Evolutionary conservation across 257 asterid genomes (phyloP), one percentile per base, ranked within the genome.

Genomic region (Prunella vulgaris): DNA sequence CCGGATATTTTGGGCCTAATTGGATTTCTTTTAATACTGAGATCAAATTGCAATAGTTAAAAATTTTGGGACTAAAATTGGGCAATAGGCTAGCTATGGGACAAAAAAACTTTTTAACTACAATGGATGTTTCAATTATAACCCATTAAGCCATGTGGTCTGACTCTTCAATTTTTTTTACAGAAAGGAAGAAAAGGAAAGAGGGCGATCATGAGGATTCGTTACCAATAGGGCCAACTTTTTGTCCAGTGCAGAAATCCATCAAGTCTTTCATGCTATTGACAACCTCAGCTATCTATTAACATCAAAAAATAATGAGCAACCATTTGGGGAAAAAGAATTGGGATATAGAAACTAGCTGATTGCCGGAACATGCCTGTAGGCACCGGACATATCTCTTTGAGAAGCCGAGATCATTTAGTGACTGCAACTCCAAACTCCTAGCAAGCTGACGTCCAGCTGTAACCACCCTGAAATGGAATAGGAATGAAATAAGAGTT

Each of bases 401-500:
- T 48, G 96, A 87, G 71, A 91, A 94, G 62, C 99, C 99, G 76
- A 94, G 81, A 78, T 94, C 97, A 76, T 94, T 94, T 33, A 94
- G 84, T 0, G 99, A 94, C 74, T 89, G 99, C 78, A 89, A 70
- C 84, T 94, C 99, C 82, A 94, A 78, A 79, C 93, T 86, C 91
- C 84, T 88, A 25, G 97, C 96, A 77, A 94, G 99, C 83, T 94
- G 97, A 42, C 95, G 93, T n/a, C 99, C 96, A 58, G 98, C 96
- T 54, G 97, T 81, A 27, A 87, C 85, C 56, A 89, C 97, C 98
- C 99, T 90, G 81, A 57, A 40, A 10, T 54, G 70, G 33, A 75
- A 44, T 40, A 70, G 22, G 46, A n/a, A 75, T 40, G 13, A 67
- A 21, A n/a, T 68, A 27, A 24, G 64, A 73, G 24, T 15, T 10